phyloP scores from a whole-genome alignment of 2,329 filamentous ascomycete species.

The Leptographium lundbergii region DNA sequence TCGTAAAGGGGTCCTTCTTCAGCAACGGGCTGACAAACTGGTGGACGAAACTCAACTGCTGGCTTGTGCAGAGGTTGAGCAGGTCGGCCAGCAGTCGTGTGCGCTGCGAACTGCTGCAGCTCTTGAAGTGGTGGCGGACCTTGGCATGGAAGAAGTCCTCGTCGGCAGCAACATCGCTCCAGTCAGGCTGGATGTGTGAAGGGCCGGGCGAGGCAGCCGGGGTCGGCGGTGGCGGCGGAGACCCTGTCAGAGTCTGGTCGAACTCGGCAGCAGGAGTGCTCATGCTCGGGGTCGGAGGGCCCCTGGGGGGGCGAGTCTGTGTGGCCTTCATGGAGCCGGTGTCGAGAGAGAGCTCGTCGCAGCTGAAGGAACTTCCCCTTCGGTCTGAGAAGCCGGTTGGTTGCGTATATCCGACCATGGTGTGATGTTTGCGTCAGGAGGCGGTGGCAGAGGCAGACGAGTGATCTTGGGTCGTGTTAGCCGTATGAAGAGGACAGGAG shows the following conservation, averaged over 20 bases:
- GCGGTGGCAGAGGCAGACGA: not conserved
- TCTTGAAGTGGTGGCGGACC: constrained; percentile 67
- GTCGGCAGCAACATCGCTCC: constrained; percentile 65
- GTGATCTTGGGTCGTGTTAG: not conserved
- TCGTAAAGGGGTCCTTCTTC: constrained; percentile 92
- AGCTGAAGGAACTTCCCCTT: constrained; percentile 41
- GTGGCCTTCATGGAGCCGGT: constrained; percentile 36
- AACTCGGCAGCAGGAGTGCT: constrained; percentile 47
- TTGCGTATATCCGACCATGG: constrained; percentile 32
- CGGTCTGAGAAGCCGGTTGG: constrained; percentile 49
- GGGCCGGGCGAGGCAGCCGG: constrained; percentile 54
- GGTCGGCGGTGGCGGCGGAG: constrained; percentile 51
- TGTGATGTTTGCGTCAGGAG: not conserved
- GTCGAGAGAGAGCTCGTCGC: constrained; percentile 44
- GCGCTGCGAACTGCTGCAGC: constrained; percentile 61
- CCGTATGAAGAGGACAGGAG: not conserved
- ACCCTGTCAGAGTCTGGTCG: constrained; percentile 46
- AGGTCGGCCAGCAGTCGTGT: constrained; percentile 77
- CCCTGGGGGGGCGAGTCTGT: constrained; percentile 36
- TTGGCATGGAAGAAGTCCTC: constrained; percentile 75
- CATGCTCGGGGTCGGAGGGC: constrained; percentile 55
- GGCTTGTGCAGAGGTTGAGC: constrained; percentile 86
- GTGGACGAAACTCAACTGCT: constrained; percentile 89
- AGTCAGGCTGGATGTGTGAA: constrained; percentile 50
- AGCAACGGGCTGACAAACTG: constrained; percentile 88